Conservation (phyloP, 305 asterid species). For the Fraxinus ornus region DNA sequence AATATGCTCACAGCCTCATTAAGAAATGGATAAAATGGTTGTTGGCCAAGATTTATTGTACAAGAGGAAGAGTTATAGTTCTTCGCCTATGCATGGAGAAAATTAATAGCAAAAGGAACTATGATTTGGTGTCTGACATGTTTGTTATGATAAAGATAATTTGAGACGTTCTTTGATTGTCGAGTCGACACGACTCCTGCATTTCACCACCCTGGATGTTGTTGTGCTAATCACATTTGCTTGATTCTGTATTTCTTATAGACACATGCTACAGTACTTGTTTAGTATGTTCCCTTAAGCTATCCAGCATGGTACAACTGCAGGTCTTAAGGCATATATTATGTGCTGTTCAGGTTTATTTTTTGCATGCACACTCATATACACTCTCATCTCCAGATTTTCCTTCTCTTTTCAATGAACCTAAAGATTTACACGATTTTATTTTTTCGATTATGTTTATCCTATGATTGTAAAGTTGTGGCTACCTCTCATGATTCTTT, state of each 20-base stretch:
- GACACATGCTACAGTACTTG: not conserved
- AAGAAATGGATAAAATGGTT: not conserved
- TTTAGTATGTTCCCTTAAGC: not conserved
- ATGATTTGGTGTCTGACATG: not conserved
- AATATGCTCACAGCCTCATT: not conserved
- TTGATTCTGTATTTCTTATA: conserved; percentile 18
- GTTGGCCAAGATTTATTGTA: not conserved
- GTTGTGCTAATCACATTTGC: conserved; percentile 13
- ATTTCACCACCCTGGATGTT: conserved; percentile 12
- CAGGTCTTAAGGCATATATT: conserved; percentile 17
- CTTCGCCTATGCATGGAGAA: conserved; percentile 1
- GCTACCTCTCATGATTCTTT: conserved; percentile 21
- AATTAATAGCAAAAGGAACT: conserved; percentile 12
- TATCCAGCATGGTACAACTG: conserved; percentile 7
- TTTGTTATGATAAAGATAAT: not conserved
- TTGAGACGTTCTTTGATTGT: conserved; percentile 3
- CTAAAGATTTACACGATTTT: not conserved
- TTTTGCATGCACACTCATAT: not conserved
- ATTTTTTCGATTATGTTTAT: not conserved
- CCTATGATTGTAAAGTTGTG: not conserved
- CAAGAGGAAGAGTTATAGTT: not conserved
- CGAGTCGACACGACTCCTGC: conserved; percentile 1
- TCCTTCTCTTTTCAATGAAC: not conserved
- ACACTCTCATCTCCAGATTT: not conserved
- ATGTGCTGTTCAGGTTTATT: conserved; percentile 5